Evolutionary conservation across 2,329 filamentous ascomycete genomes (phyloP), one percentile per base, ranked within the genome.

Genomic region (Parastagonospora avenae): DNA sequence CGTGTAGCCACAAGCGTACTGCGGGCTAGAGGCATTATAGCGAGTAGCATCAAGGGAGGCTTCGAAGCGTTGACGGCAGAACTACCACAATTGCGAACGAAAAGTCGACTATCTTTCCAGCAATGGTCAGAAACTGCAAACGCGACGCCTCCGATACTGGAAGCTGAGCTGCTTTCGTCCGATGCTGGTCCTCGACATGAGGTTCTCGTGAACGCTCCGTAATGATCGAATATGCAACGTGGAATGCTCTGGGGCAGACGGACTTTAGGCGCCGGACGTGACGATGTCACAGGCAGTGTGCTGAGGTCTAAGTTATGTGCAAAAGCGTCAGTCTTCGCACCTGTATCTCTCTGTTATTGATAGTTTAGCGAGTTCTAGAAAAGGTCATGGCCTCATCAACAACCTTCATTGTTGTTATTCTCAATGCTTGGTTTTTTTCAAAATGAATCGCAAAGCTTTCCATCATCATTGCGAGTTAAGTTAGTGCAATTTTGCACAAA

Each of bases 1-100:
- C 48, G 59, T 9, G 59, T 60, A 4, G 59, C 60, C 9, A 60
- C 59, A n/a, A 63, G 60, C 14, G 46, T 63, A 15, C 50, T 62
- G 24, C 54, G 59, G 4, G 57, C 57, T 2, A 56, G 48, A 32
- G 57, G 57, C 2, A 57, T 63, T 8, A 27, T 46, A 3, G 59
- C 59, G 2, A 52, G 44, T 16, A 63, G 60, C 35, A 53, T 63
- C 12, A 60, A 54, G 15, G 60, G 60, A 1, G 60, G 60, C 7
- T 56, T 58, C 6, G 19, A 32, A 8, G 57, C 59, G 10, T 32
- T 62, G 16, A 29, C 40, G 15, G 42, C 24, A 8, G 48, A 60
- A 27, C 40, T 60, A 10, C 59, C 60, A 4, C 14, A 50, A 11
- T 31, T 63, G 24, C 50, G 51, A 15, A 52, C 50, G 50, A 50